These are phyloP conservation scores for Penicillium canariense DNA, from an alignment of 495 filamentous ascomycete genomes.

Conservation along the genomic window DNA sequence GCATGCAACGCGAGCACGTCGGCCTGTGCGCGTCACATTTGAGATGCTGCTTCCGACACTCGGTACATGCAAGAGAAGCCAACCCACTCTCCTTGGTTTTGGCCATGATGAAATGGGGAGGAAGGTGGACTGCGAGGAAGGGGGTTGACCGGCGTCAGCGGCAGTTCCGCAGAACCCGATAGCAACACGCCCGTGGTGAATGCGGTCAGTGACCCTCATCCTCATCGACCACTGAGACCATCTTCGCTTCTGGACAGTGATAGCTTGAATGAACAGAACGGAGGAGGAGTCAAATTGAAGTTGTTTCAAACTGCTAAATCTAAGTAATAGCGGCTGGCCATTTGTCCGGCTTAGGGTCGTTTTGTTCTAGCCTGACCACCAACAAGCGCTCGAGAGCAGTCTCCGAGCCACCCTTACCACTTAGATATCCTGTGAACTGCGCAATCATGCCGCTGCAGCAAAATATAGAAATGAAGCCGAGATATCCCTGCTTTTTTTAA, in stretches of 20 bases:
- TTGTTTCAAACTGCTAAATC: no score
- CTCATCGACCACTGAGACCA: no score
- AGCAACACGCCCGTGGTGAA: not conserved
- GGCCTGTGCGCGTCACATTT: constrained; percentile 41
- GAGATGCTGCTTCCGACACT: constrained; percentile 44
- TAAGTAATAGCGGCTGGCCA: no score
- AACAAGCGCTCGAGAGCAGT: no score
- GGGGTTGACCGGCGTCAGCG: not conserved
- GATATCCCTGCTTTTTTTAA: not conserved
- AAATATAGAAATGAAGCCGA: not conserved
- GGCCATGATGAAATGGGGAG: not conserved
- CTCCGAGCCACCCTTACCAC: not conserved
- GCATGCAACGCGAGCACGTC: constrained; percentile 36
- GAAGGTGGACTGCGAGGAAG: not conserved
- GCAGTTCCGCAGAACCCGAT: not conserved
- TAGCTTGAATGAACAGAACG: no score
- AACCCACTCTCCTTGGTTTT: constrained; percentile 23
- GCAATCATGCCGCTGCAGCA: not conserved
- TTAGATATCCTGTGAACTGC: not conserved
- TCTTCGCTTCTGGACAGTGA: no score
- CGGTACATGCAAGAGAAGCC: constrained; percentile 39
- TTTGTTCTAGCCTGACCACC: no score
- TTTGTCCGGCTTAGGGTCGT: no score
- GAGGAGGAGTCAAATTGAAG: no score
- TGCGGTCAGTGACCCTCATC: not conserved